A percentile compares a stretch with the other conserved stretches of the same genome.
phyloP scores from a whole-genome alignment of 2,329 filamentous ascomycete genomes.

The Colletotrichum spinosum region DNA sequence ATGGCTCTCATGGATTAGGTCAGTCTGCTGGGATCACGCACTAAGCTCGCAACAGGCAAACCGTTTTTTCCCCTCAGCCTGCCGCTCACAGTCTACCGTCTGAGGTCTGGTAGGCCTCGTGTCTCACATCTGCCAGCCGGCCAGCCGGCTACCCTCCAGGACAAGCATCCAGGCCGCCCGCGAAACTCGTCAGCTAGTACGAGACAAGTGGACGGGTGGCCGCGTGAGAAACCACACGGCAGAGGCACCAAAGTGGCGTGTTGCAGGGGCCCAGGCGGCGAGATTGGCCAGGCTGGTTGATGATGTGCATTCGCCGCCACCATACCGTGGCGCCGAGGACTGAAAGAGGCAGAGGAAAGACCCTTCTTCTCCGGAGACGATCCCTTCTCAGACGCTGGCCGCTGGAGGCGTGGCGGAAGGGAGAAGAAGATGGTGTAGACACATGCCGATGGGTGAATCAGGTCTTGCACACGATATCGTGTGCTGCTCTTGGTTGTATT shows the following conservation, averaged over 20 bases:
- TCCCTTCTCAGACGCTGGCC: neutral
- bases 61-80: constrained; percentile 3
- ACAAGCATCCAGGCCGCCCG: constrained; percentile 25
- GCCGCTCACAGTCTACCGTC: neutral
- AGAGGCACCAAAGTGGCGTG: constrained; percentile 33
- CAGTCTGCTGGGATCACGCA: constrained; percentile 30
- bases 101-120: constrained; percentile 21
- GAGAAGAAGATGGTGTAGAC: neutral
- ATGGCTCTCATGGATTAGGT: constrained; percentile 27
- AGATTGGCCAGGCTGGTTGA: constrained; percentile 20
- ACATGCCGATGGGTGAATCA: constrained; percentile 7
- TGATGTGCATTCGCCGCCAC: constrained; percentile 31
- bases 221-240: constrained; percentile 19
- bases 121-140: constrained; percentile 25
- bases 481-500: constrained; percentile 25
- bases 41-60: constrained; percentile 16
- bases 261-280: constrained; percentile 15
- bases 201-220: constrained; percentile 1
- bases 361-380: constrained; percentile 2
- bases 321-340: constrained; percentile 17
- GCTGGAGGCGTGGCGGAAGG: constrained; percentile 6
- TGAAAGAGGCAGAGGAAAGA: constrained; percentile 14
- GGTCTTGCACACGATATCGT: neutral
- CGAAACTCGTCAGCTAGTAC: constrained; percentile 1
- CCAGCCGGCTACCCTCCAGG: constrained; percentile 6